Conservation (phyloP, 2,329 filamentous ascomycete species). For the Fusarium sp. region DNA sequence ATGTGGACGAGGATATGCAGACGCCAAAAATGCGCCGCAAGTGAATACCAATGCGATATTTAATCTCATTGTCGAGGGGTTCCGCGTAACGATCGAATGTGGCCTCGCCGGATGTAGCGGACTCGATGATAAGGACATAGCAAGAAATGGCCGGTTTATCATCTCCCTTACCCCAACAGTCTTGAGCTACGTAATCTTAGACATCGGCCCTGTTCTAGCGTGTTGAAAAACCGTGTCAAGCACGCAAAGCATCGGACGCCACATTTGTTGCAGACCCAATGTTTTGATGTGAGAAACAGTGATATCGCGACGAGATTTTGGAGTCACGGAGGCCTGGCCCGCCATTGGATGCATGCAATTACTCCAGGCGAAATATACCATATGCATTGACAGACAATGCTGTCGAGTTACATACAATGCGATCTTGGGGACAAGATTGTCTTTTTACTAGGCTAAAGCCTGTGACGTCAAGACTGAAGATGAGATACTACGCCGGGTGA, state of each 20-base stretch:
- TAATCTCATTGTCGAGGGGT: background rate
- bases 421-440: background rate
- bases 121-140: background rate
- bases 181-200: background rate
- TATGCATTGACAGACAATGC: background rate
- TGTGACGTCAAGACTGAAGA: background rate
- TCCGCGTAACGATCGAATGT: background rate
- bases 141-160: background rate
- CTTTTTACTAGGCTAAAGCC: background rate
- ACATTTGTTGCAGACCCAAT: background rate
- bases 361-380: accelerated
- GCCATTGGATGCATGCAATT: background rate
- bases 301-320: background rate
- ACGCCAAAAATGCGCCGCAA: background rate
- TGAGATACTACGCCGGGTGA: background rate
- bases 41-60: background rate
- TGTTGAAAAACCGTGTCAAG: background rate
- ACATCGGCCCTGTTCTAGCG: background rate
- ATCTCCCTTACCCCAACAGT: background rate
- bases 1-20: background rate
- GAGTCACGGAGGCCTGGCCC: background rate
- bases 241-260: background rate
- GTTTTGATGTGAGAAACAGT: background rate
- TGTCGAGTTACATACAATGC: no score
- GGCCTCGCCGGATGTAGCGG: background rate